These are phyloP conservation scores for Monilinia polystroma DNA, from an alignment of 2,329 filamentous ascomycete species.

Conservation along the genomic window DNA sequence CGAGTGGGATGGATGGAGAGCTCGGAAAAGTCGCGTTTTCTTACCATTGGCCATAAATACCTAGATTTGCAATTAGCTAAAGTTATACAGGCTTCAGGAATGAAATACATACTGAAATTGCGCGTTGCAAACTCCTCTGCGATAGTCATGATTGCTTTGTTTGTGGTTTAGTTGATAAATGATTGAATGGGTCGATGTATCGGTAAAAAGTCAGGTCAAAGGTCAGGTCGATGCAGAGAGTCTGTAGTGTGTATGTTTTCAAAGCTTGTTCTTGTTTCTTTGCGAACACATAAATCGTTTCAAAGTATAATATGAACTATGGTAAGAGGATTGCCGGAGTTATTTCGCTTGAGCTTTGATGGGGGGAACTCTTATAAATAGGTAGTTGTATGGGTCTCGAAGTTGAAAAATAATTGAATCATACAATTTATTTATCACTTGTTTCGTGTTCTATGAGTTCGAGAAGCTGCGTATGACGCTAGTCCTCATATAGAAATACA, in stretches of 20 bases:
- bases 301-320: neutral
- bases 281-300: slow-evolving; percentile 24
- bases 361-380: slow-evolving; percentile 1
- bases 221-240: neutral
- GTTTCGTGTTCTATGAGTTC: slow-evolving; percentile 15
- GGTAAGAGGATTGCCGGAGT: neutral
- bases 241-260: slow-evolving; percentile 1
- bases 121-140: slow-evolving; percentile 70
- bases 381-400: slow-evolving; percentile 4
- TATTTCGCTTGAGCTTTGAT: slow-evolving; percentile 19
- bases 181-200: slow-evolving; percentile 14
- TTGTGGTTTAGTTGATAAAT: slow-evolving; percentile 8
- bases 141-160: slow-evolving; percentile 61
- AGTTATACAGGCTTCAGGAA: neutral
- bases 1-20: slow-evolving; percentile 11
- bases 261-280: slow-evolving; percentile 13
- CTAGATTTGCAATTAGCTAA: slow-evolving; percentile 44
- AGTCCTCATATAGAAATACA: slow-evolving; percentile 16
- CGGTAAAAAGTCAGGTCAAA: neutral
- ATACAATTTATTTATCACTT: slow-evolving; percentile 1
- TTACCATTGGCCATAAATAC: slow-evolving; percentile 77
- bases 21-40: slow-evolving; percentile 36
- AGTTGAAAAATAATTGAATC: slow-evolving; percentile 11
- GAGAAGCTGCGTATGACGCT: slow-evolving; percentile 22
- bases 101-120: slow-evolving; percentile 66